Conservation (phyloP, 371 early-diverging fungal species). For the Apophysomyces variabilis region DNA sequence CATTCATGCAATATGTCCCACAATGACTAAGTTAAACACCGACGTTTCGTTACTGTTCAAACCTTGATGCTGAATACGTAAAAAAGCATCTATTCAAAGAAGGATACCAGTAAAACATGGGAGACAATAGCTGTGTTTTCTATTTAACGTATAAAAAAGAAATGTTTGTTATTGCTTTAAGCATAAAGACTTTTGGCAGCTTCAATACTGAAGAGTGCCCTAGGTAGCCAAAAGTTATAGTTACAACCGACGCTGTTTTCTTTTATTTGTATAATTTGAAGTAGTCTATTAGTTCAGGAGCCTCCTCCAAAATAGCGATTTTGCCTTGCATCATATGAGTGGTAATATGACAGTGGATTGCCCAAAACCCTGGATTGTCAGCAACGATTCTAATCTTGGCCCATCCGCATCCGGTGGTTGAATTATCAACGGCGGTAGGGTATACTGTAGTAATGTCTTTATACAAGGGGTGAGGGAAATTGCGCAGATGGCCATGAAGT, state of each 20-base stretch:
- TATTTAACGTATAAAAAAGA: too few species aligned
- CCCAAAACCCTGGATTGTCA: slow-evolving; percentile 58
- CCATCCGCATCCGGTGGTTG: slow-evolving; percentile 40
- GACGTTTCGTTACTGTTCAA: too few species aligned
- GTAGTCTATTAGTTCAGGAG: slow-evolving; percentile 36
- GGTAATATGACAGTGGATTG: slow-evolving; percentile 55
- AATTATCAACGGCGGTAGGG: slow-evolving; percentile 28
- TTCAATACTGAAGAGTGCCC: too few species aligned
- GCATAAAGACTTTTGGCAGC: too few species aligned
- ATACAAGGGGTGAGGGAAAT: slow-evolving; percentile 32
- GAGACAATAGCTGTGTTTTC: too few species aligned
- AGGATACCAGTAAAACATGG: too few species aligned
- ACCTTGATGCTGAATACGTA: too few species aligned
- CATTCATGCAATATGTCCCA: too few species aligned
- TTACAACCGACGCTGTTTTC: not conserved
- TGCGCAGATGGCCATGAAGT: slow-evolving; percentile 28
- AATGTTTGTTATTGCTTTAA: too few species aligned
- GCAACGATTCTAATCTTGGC: slow-evolving; percentile 41
- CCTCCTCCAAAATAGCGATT: slow-evolving; percentile 44
- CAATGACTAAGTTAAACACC: too few species aligned
- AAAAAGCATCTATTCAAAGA: too few species aligned
- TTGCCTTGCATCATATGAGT: slow-evolving; percentile 58
- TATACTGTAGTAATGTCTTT: slow-evolving; percentile 43
- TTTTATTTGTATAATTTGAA: slow-evolving; percentile 24
- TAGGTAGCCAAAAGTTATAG: too few species aligned